Base-by-base conservation (phyloP, 257 asterid genomes). In the Forsythia viridissima region DNA sequence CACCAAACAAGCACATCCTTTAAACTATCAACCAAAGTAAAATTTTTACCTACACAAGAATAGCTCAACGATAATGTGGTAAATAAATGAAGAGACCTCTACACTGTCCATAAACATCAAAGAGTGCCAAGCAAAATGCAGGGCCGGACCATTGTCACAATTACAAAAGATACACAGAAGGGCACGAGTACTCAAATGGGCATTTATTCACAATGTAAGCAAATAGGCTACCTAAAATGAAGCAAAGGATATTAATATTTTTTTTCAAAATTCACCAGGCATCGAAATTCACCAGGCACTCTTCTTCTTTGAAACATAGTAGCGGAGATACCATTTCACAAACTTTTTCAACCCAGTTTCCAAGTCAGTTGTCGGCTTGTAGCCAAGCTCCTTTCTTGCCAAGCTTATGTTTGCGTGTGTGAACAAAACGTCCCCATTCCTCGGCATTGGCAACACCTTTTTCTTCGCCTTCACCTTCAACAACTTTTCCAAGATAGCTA, bases 391-490 rank as follows among this genome's bases (percentile, higher is more conserved):
- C 77, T 37, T 84, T 43, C 70, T 76, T 1, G 96, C 97, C 88
- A 89, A 82, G 71, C 84, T 92, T 44, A 92, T 87, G 37, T 92
- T 89, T 3, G 97, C 97, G 57, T 91, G 97, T 0, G 97, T 92
- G 67, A 84, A 92, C 63, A 87, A 68, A 13, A 92, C 97, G 10
- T 92, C 96, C 12, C 97, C 97, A 76, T 92, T 92, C 70, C 89
- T 85, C 0, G 97, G 97, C 94, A 92, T 81, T 30, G 77, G 77
- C 83, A 89, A 5, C 4, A 91, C 69, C 87, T 81, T 86, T 84
- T 84, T 92, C 88, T 78, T 92, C 0, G 94, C 97, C 70, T 89
- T 92, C 37, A 85, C 82, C 74, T 82, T 90, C 88, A 92, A 82
- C 88, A 91, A 66, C 89, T 86, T 92, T 88, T 91, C 97, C 80